Base-by-base conservation (phyloP, 208 protist species). In the Naegleria fowleri region DNA sequence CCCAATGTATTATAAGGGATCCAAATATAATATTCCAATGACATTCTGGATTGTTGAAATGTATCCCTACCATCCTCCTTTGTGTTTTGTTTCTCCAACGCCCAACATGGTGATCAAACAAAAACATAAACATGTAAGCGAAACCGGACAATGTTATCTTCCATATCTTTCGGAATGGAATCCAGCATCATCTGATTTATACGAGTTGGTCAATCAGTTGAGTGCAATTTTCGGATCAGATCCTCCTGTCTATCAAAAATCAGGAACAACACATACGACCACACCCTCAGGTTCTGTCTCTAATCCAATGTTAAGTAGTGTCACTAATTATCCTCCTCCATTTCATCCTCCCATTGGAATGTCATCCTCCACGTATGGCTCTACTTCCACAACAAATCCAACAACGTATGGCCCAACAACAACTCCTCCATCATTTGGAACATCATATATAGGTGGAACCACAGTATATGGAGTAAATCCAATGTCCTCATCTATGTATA, bases 231-330 rank as follows among this genome's bases (percentile, higher is more conserved):
- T 89, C 13, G 48, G 48, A 33, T 13, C 22, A 22, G 86, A 89
- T 38, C 86, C 86, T 40, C 86, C 86, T 40, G 86, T 89, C 9
- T 89, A 41, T 89, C 86, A 89, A 67, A 89, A 89, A 89, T 9
- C 33, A 11, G 2, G 5, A 41, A 67, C 86, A 19, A 33, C 86
- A 89, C 22, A 15, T 15, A 19, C 19, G 40, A 52, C 48, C 19
- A 86, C 40, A 9, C 29, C 79, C 25, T 22, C 79, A 85, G 33
- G 29, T 16, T n/a, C 79, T 3, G 0, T 15, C 13, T 39, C 0
- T 33, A 85, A 0, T 85, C 36, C 79, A n/a, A 40, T 75, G 25
- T 22, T 29, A 16, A 75, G 58, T 75, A 75, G 58, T 75, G 25
- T 29, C 25, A n/a, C 58, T n/a, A 75, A 75, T 75, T 36, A 29